Percentiles rank a stretch among this genome's conserved stretches.
phyloP scores from a whole-genome alignment of 805 yeast genomes.

The Ogataea allantospora region DNA sequence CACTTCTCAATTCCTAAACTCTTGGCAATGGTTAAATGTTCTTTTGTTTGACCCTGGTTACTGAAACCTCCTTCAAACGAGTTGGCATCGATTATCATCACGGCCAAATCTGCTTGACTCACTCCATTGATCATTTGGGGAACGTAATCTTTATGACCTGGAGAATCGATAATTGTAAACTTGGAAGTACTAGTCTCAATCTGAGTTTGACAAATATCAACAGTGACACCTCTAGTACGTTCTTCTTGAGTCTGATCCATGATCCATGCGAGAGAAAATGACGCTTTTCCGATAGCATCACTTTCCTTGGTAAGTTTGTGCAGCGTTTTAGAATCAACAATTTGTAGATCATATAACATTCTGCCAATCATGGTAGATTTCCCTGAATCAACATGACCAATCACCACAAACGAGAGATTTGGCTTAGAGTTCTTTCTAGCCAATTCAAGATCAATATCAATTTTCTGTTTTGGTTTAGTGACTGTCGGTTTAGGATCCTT shows the following conservation, averaged over 20 bases:
- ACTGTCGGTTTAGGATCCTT: constrained; percentile 21
- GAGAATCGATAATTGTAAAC: constrained; percentile 79
- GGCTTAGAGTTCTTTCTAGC: constrained; percentile 44
- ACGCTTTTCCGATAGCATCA: constrained; percentile 65
- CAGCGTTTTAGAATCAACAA: constrained; percentile 62
- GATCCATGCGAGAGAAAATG: constrained; percentile 84
- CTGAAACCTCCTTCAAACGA: constrained; percentile 72
- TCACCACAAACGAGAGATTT: constrained; percentile 68
- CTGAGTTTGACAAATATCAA: constrained; percentile 68
- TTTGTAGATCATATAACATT: constrained; percentile 62
- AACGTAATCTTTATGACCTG: constrained; percentile 80
- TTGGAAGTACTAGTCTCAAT: constrained; percentile 55
- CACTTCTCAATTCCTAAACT: constrained; percentile 62
- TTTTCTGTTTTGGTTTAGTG: constrained; percentile 43
- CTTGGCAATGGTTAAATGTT: constrained; percentile 68
- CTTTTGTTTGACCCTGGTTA: constrained; percentile 73
- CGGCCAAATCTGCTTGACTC: constrained; percentile 72
- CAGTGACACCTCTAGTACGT: constrained; percentile 72
- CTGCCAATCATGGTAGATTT: constrained; percentile 80
- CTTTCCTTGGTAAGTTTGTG: constrained; percentile 65
- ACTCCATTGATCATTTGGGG: constrained; percentile 88
- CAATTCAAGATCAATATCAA: constrained; percentile 43
- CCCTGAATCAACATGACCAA: constrained; percentile 87
- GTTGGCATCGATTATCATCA: constrained; percentile 69
- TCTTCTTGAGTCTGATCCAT: constrained; percentile 81